Conservation (phyloP, 2,329 filamentous ascomycete genomes). For the Penicillium sp. region DNA sequence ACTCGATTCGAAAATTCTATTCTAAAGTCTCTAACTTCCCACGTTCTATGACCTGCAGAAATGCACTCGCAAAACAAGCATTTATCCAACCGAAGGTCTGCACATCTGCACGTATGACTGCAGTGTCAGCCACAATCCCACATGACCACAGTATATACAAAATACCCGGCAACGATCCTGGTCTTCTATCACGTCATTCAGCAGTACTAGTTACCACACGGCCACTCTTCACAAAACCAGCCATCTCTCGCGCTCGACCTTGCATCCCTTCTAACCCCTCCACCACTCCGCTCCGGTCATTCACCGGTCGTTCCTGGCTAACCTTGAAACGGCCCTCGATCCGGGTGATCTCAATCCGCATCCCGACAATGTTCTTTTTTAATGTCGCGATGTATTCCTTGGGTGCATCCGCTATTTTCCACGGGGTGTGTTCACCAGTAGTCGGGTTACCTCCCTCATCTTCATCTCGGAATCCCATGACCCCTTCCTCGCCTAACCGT, state of each 20-base stretch:
- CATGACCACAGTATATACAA: background rate
- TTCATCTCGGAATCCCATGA: conserved; percentile 11
- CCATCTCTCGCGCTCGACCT: conserved; percentile 16
- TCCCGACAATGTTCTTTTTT: conserved; percentile 21
- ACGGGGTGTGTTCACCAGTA: conserved; percentile 4
- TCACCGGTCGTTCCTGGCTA: conserved; percentile 18
- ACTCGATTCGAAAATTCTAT: too few relatives aligned
- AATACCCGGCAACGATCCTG: background rate
- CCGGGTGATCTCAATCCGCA: conserved; percentile 17
- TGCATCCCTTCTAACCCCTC: conserved; percentile 13
- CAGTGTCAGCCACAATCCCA: background rate
- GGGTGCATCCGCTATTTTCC: conserved; percentile 20
- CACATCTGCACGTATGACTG: background rate
- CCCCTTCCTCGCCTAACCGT: conserved; percentile 11
- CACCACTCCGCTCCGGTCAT: conserved; percentile 20
- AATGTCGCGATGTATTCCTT: conserved; percentile 16
- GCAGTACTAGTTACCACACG: background rate
- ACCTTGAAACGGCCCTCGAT: conserved; percentile 24
- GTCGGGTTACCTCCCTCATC: background rate
- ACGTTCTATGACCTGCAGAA: background rate
- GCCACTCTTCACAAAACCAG: conserved; percentile 15
- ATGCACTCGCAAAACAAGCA: conserved; percentile 4
- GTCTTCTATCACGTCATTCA: background rate
- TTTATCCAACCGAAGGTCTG: conserved; percentile 15
- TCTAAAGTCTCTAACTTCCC: background rate